These are phyloP conservation scores for Hortaea werneckii DNA, from an alignment of 2,329 filamentous ascomycete species.

Conservation along the genomic window DNA sequence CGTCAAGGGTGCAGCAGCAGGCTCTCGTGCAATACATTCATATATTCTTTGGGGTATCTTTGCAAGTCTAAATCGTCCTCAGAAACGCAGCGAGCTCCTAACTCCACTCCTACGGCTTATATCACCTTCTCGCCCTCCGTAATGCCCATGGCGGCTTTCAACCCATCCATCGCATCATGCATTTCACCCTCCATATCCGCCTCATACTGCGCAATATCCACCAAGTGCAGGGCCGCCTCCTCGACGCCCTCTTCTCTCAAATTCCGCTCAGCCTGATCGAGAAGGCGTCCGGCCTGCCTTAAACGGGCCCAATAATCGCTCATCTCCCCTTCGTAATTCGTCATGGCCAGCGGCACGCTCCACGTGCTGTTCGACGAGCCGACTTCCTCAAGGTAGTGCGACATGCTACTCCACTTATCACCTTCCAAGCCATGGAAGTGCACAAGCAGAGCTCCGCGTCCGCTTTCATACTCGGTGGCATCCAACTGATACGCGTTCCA, in stretches of 20 bases:
- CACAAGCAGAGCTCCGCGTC: constrained; percentile 10
- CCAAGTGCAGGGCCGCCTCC: background rate
- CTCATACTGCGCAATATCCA: background rate
- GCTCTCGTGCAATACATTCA: too few relatives aligned
- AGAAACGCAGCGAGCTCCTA: too few relatives aligned
- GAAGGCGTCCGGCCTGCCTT: constrained; percentile 5
- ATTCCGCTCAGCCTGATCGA: constrained; percentile 3
- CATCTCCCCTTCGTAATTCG: constrained; percentile 10
- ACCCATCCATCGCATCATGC: background rate
- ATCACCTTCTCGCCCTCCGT: background rate
- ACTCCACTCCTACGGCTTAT: background rate
- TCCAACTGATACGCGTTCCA: constrained; percentile 27
- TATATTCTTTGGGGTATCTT: too few relatives aligned
- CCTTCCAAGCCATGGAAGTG: constrained; percentile 16
- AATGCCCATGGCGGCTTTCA: background rate
- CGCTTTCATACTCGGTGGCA: constrained; percentile 4
- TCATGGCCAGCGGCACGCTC: constrained; percentile 10
- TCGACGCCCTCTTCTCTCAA: background rate
- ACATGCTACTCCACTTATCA: constrained; percentile 14
- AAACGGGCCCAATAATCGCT: constrained; percentile 15
- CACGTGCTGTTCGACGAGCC: constrained; percentile 5
- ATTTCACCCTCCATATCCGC: background rate
- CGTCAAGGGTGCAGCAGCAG: too few relatives aligned
- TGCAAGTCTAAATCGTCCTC: too few relatives aligned
- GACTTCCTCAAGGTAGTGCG: constrained; percentile 10